These are phyloP conservation scores for Corylus americana DNA, from an alignment of 306 rosid species.

Conservation along the genomic window DNA sequence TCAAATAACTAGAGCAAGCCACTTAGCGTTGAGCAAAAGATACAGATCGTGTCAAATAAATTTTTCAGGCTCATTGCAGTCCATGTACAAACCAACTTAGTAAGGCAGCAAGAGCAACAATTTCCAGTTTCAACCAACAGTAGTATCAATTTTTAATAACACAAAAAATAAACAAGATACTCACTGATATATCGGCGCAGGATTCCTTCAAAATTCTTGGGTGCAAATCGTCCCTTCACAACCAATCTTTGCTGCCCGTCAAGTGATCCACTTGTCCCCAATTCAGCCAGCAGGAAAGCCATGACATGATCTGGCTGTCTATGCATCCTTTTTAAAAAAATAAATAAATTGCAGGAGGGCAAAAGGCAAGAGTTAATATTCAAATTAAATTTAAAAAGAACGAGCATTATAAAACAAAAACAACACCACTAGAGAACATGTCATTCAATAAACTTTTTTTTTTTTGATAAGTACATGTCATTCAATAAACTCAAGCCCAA, in stretches of 20 bases:
- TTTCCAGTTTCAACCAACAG: not conserved
- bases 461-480: not conserved
- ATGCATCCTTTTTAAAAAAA: conserved; percentile 46
- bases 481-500: not conserved
- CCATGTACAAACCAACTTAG: not conserved
- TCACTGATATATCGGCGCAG: conserved; percentile 58
- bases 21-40: not conserved
- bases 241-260: conserved; percentile 61
- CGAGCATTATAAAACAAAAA: not conserved
- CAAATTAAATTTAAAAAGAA: too few relatives aligned
- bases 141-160: not conserved
- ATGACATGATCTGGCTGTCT: conserved; percentile 64
- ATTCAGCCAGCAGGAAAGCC: conserved; percentile 56
- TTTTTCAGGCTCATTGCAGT: not conserved
- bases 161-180: conserved; percentile 18
- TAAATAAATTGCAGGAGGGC: not conserved
- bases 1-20: not conserved
- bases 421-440: not conserved
- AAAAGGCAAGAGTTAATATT: not conserved
- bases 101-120: not conserved
- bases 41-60: not conserved
- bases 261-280: conserved; percentile 71
- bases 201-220: conserved; percentile 62
- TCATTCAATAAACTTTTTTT: not conserved
- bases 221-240: conserved; percentile 64